Evolutionary conservation across 176 grass and related monocot genomes (phyloP), one percentile per base, ranked within the genome.

Genomic region (Zoysia pacifica): DNA sequence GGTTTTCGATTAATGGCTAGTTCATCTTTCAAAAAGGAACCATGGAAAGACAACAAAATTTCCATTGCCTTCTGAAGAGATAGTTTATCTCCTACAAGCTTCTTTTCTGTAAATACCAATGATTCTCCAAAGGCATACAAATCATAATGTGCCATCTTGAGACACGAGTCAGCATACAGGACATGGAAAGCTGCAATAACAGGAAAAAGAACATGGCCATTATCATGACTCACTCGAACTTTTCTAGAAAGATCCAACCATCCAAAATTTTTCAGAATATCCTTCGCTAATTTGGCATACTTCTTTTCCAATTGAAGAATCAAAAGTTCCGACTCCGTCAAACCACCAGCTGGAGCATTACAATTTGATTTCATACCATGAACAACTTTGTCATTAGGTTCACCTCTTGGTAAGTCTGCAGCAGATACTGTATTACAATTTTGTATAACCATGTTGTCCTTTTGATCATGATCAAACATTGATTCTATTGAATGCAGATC

Each of bases 171-270:
- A 76, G 67, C 47, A 13, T 85, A 48, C 37, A 98, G 60, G 80
- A n/a, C 59, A 81, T 63, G 48, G 80, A 98, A 89, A 20, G 18
- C 66, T 70, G 59, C 78, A 75, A 45, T 94, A 80, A 94, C 78
- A 63, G 95, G 92, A 48, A 94, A 93, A 54, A 81, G 67, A 72
- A 98, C 78, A 83, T 90, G 35, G 47, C 63, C 38, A 50, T 89
- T 91, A 87, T 93, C 85, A n/a, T 76, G 67, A 79, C 75, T 83
- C 41, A 87, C 76, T 85, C 72, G 73, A 85, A 93, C 95, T 82
- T 98, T 97, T 75, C 95, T 98, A 79, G 86, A 79, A 79, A 87
- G 75, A 79, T 98, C 95, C 88, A 98, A 80, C 87, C 85, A 98
- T 77, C 86, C 90, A 80, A 90, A 94, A 48, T 70, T 89, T 90